Conservation (phyloP, 2,329 filamentous ascomycete genomes). For the Colletotrichum tabaci region DNA sequence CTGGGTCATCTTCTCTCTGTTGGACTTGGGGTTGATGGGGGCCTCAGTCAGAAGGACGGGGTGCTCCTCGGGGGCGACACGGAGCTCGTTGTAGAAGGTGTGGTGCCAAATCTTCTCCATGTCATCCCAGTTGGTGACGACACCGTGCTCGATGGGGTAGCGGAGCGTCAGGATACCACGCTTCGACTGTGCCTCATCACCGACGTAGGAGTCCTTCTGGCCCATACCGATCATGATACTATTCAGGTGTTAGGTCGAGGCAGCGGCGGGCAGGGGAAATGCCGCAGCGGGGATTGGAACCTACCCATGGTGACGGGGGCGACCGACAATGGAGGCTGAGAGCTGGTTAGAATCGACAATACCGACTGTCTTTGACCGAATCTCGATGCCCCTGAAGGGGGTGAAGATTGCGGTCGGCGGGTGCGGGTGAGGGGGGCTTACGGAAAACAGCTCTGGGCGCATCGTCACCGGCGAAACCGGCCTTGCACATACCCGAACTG, state of each 20-base stretch:
- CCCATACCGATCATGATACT: conserved; percentile 99
- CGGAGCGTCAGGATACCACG: conserved; percentile 99
- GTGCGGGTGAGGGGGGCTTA: conserved; percentile 74
- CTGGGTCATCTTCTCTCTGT: conserved; percentile 99
- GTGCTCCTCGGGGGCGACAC: conserved; percentile 99
- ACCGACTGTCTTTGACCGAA: not conserved
- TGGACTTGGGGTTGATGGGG: conserved; percentile 99
- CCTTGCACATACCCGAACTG: conserved; percentile 99
- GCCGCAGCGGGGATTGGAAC: conserved; percentile 53
- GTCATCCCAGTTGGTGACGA: conserved; percentile 99
- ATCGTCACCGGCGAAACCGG: conserved; percentile 99
- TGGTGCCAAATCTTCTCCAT: conserved; percentile 99
- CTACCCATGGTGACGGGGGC: conserved; percentile 99
- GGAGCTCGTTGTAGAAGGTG: conserved; percentile 99
- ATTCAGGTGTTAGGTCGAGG: conserved; percentile 51
- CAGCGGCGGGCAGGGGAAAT: conserved; percentile 34
- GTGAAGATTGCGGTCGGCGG: conserved; percentile 40
- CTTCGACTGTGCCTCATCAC: conserved; percentile 99
- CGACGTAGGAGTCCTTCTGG: conserved; percentile 99
- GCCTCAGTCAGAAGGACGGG: conserved; percentile 99
- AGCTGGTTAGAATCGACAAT: conserved; percentile 52
- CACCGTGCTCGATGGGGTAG: conserved; percentile 99
- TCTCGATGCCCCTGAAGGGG: conserved; percentile 25
- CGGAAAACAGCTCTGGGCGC: conserved; percentile 99
- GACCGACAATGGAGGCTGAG: conserved; percentile 97